Evolutionary conservation across 441 rosid species (phyloP), one percentile per base, ranked within the genome.

Genomic region (Populus trichocarpa): DNA sequence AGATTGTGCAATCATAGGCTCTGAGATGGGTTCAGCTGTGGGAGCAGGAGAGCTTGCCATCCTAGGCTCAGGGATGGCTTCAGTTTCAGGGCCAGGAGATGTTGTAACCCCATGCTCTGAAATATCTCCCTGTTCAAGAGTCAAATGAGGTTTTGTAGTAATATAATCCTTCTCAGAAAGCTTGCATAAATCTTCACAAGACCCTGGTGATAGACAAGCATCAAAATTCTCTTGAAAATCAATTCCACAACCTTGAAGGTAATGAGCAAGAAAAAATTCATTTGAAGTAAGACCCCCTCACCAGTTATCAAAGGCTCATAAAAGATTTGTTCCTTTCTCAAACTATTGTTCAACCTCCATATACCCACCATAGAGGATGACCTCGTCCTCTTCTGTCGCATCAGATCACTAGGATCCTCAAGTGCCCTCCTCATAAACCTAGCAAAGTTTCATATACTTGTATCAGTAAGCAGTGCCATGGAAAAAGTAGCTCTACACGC

Each of bases 381-480:
- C 69, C 79, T n/a, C 14, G 77, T 83, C 83, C 75, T 87, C 84
- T 86, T 90, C 81, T 82, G 84, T 83, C 91, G 88, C 72, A 78
- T 42, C 72, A 91, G 71, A 82, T 90, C 92, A 67, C 85, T 85
- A 73, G 81, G 57, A 86, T 89, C 87, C 30, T 90, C 83, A 61
- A 96, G 88, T 38, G 90, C 87, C 83, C 77, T 85, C 87, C 76
- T 92, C 85, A 94, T 87, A 71, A 67, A 65, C 87, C 98, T 96
- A 81, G 70, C 33, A 81, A 80, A 72, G 69, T 32, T 12, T 18
- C 68, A 78, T 68, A 66, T 66, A 70, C 63, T 69, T 57, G 13
- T 61, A 77, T 85, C 71, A 87, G 77, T 73, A 74, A 78, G 22
- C 67, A 35, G 69, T 70, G 81, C 28, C 59, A 30, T 77, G 25